Conservation (phyloP, 148 eudicot species). For the Talinum fruticosum region DNA sequence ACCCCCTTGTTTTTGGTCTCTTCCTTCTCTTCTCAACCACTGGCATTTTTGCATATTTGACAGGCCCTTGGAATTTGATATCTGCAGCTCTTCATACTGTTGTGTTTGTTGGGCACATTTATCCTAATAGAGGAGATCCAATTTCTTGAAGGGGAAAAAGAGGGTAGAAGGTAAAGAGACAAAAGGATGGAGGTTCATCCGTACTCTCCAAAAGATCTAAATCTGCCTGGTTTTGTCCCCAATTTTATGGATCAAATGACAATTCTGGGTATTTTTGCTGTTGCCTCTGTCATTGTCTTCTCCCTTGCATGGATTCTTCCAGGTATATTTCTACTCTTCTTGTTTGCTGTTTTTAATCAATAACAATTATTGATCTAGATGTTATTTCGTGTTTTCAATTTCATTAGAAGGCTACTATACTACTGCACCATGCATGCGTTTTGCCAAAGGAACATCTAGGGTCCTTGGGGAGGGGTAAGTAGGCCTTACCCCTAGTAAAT, state of each 20-base stretch:
- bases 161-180: background rate
- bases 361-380: background rate
- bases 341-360: background rate
- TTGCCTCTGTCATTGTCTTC: conserved; percentile 42
- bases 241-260: conserved; percentile 41
- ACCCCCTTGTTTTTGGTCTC: background rate
- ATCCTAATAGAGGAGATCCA: background rate
- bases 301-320: conserved; percentile 59
- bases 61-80: background rate
- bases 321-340: conserved; percentile 32
- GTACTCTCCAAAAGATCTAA: conserved; percentile 59
- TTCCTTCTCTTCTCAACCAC: background rate
- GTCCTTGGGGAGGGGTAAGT: background rate
- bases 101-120: background rate
- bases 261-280: conserved; percentile 51
- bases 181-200: conserved; percentile 48
- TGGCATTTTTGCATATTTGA: background rate
- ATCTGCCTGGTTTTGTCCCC: conserved; percentile 70
- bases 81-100: background rate
- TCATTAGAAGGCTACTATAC: background rate
- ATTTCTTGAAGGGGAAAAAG: background rate
- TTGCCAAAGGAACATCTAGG: background rate
- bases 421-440: background rate
- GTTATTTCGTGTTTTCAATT: background rate
- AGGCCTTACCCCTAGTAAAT: background rate